phyloP scores from a whole-genome alignment of 139 green algal genomes.

The Choricystis sp. region DNA sequence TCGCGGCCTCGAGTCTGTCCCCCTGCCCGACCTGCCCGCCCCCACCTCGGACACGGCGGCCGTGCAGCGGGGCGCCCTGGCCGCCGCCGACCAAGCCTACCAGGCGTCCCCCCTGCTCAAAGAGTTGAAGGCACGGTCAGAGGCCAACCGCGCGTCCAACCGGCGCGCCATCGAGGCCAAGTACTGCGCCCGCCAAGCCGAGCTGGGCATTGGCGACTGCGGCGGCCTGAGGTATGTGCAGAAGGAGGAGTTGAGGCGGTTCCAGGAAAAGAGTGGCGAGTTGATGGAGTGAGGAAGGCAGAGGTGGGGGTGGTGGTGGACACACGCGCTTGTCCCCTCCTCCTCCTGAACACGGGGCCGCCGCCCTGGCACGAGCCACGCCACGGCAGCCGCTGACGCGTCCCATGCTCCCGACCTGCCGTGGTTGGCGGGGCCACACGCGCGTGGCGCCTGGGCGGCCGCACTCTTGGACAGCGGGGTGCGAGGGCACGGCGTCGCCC shows the following conservation, averaged over 20 bases:
- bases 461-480: too few relatives aligned
- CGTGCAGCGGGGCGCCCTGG: constrained; percentile 5
- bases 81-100: constrained; percentile 14
- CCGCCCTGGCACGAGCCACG: too few relatives aligned
- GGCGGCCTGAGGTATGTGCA: constrained; percentile 28
- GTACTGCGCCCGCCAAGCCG: constrained; percentile 55
- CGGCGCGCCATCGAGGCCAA: constrained; percentile 35
- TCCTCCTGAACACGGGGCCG: too few relatives aligned
- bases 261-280: too few relatives aligned
- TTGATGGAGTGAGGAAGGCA: background rate
- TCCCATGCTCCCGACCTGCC: too few relatives aligned
- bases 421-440: too few relatives aligned
- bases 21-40: background rate
- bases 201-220: constrained; percentile 61
- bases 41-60: too few relatives aligned
- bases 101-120: constrained; percentile 16
- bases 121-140: constrained; percentile 11
- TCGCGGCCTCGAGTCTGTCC: background rate
- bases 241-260: too few relatives aligned
- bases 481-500: too few relatives aligned
- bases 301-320: background rate
- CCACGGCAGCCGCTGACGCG: too few relatives aligned
- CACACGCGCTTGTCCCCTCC: too few relatives aligned
- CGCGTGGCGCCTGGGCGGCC: too few relatives aligned
- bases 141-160: constrained; percentile 15